These are phyloP conservation scores for Nicotiana tomentosiformis DNA, from an alignment of 257 asterid species.

Conservation along the genomic window DNA sequence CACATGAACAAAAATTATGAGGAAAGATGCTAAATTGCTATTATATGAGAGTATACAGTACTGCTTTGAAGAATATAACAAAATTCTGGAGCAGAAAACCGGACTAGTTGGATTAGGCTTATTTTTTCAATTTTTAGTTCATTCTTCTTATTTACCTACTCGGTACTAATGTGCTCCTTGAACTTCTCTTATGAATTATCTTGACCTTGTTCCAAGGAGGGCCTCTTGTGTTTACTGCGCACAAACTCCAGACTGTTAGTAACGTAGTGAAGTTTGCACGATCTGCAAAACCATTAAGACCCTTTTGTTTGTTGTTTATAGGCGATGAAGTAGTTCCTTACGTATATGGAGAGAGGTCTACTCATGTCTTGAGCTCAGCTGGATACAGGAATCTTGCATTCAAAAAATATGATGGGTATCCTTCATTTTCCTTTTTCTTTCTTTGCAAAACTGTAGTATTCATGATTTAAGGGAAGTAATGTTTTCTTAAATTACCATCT, in stretches of 20 bases:
- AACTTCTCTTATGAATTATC: not conserved
- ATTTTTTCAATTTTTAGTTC: not conserved
- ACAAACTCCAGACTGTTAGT: not conserved
- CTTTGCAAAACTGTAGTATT: not conserved
- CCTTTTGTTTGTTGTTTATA: slow-evolving; percentile 22
- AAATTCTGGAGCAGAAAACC: not conserved
- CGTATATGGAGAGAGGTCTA: slow-evolving; percentile 67
- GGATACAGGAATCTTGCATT: slow-evolving; percentile 67
- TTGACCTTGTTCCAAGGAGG: not conserved
- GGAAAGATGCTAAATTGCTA: not conserved
- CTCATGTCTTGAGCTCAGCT: slow-evolving; percentile 61
- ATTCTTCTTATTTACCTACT: not conserved
- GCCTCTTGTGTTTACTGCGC: not conserved
- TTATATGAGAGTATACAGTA: not conserved
- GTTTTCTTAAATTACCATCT: not conserved
- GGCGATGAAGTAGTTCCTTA: slow-evolving; percentile 87
- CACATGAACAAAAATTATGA: not conserved
- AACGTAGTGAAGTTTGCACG: not conserved
- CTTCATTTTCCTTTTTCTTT: not conserved
- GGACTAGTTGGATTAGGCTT: not conserved
- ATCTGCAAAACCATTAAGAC: not conserved
- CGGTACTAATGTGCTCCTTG: not conserved
- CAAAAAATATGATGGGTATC: slow-evolving; percentile 70
- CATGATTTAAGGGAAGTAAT: not conserved
- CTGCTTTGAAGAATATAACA: not conserved